Evolutionary conservation across 805 yeast genomes (phyloP).

Genomic region (Saccharomycopsis sp.): DNA sequence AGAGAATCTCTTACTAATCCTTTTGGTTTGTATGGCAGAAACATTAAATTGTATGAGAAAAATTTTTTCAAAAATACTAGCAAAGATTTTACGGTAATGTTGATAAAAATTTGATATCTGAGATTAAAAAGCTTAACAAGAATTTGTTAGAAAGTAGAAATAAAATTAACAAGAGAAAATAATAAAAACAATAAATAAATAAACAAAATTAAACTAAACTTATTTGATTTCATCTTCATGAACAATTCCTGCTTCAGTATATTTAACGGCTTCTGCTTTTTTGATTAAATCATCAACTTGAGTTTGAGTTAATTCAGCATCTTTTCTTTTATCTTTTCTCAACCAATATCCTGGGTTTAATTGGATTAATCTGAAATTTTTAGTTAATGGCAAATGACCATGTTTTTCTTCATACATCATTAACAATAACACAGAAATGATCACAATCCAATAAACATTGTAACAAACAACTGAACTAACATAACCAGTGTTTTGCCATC

Average conservation of each 20-base stretch:
- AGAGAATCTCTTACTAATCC: too few species aligned
- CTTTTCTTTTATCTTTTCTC: conserved; percentile 55
- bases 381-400: conserved; percentile 70
- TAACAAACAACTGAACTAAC: conserved; percentile 85
- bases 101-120: too few species aligned
- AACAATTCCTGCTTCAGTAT: conserved; percentile 26
- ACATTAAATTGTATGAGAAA: too few species aligned
- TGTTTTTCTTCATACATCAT: conserved; percentile 77
- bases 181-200: neutral
- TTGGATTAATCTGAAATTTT: conserved; percentile 35
- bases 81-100: too few species aligned
- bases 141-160: too few species aligned
- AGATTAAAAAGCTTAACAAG: too few species aligned
- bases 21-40: too few species aligned
- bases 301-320: conserved; percentile 32
- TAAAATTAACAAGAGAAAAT: neutral
- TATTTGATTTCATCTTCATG: neutral
- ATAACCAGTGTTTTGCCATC: conserved; percentile 97
- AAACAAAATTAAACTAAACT: neutral
- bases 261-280: conserved; percentile 29
- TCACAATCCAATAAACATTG: conserved; percentile 75
- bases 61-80: too few species aligned
- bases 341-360: conserved; percentile 67
- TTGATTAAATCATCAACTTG: conserved; percentile 44
- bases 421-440: conserved; percentile 43